Conservation (phyloP, 768 basidiomycete genomes). For the Pleurotus djamor region DNA sequence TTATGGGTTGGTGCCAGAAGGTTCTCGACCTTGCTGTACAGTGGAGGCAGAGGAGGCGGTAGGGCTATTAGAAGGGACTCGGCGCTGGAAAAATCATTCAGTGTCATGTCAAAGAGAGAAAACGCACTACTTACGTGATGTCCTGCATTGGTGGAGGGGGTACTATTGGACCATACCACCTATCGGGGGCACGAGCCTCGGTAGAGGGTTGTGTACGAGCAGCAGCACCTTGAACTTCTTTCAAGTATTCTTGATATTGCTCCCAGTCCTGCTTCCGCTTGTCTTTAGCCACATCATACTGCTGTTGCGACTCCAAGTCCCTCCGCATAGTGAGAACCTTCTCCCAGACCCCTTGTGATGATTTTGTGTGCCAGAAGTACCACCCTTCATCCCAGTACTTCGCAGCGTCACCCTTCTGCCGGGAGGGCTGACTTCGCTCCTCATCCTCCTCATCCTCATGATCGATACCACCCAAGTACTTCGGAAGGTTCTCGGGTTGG, state of each 20-base stretch:
- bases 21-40: constrained; percentile 49
- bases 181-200: constrained; percentile 18
- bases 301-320: constrained; percentile 50
- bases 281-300: constrained; percentile 36
- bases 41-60: constrained; percentile 53
- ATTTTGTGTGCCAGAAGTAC: constrained; percentile 57
- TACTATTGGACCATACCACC: constrained; percentile 37
- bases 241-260: constrained; percentile 44
- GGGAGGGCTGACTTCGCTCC: constrained; percentile 13
- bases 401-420: constrained; percentile 26
- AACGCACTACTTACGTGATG: constrained; percentile 28
- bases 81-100: constrained; percentile 26
- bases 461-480: constrained; percentile 39
- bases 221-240: constrained; percentile 14
- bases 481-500: constrained; percentile 46
- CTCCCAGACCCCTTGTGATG: constrained; percentile 22
- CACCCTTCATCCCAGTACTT: constrained; percentile 74
- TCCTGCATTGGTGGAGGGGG: constrained; percentile 40
- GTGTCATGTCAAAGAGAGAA: constrained; percentile 1
- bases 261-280: constrained; percentile 41
- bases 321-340: constrained; percentile 59
- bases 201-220: constrained; percentile 8
- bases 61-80: constrained; percentile 55
- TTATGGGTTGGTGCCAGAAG: constrained; percentile 57
- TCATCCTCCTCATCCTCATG: constrained; percentile 20